Conservation (phyloP, 768 basidiomycete species). For the Tricholoma hemisulphureum region DNA sequence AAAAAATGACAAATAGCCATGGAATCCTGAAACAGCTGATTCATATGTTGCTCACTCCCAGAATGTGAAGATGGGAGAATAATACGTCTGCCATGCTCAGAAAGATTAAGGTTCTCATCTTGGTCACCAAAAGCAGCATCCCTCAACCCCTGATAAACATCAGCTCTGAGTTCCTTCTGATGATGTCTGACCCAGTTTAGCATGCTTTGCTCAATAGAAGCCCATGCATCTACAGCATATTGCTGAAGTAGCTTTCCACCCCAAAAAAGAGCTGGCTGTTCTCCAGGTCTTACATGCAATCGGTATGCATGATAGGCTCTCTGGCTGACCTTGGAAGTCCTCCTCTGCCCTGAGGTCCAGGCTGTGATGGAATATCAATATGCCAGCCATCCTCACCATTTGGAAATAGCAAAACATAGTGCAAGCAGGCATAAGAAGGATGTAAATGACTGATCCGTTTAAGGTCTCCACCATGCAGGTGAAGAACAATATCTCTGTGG, state of each 20-base stretch:
- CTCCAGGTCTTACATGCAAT: constrained; percentile 24
- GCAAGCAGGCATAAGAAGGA: constrained; percentile 30
- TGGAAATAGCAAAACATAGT: constrained; percentile 31
- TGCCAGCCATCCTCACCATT: constrained; percentile 38
- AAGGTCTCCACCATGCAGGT: too few relatives aligned
- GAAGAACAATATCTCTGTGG: constrained; percentile 32
- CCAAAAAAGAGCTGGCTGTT: constrained; percentile 29
- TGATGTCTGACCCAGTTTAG: constrained; percentile 35
- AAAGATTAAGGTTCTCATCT: constrained; percentile 19
- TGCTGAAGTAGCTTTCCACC: constrained; percentile 44
- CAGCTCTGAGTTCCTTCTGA: constrained; percentile 35
- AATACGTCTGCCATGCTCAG: background rate
- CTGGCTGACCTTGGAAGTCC: constrained; percentile 10
- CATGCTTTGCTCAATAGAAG: constrained; percentile 38
- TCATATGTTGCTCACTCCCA: constrained; percentile 18
- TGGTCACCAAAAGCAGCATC: constrained; percentile 19
- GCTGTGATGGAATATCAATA: constrained; percentile 13
- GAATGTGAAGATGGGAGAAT: constrained; percentile 17
- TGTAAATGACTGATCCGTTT: constrained; percentile 30
- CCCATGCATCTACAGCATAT: constrained; percentile 45
- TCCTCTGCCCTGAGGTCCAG: background rate
- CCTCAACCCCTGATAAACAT: constrained; percentile 32
- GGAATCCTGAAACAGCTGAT: constrained; percentile 21
- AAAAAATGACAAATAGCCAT: constrained; percentile 33
- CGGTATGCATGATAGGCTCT: constrained; percentile 29